These are phyloP conservation scores for Penicillium egyptiacum DNA, from an alignment of 495 filamentous ascomycete species.

Conservation along the genomic window DNA sequence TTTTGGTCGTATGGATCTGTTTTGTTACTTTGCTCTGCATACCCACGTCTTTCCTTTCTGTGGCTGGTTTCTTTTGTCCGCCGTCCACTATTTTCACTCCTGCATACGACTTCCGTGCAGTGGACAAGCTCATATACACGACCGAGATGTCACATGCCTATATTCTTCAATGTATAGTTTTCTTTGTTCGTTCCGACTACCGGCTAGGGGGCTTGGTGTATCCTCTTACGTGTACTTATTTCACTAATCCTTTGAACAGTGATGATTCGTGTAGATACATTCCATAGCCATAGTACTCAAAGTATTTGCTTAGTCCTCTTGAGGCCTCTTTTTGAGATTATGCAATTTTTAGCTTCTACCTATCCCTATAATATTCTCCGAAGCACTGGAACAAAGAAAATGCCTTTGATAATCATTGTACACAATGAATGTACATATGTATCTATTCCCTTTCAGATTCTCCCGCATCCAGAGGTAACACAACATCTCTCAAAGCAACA, in stretches of 20 bases:
- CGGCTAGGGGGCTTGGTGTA: neutral
- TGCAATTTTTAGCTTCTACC: neutral
- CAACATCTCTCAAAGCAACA: neutral
- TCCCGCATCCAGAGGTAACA: neutral
- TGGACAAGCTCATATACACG: conserved; percentile 32
- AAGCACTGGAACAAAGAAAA: neutral
- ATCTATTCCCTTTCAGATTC: neutral
- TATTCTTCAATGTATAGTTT: conserved; percentile 11
- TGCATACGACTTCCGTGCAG: conserved; percentile 11
- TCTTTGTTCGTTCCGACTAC: neutral
- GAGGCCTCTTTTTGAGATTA: neutral
- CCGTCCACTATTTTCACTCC: neutral
- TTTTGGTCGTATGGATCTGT: conserved; percentile 7
- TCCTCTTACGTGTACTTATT: neutral
- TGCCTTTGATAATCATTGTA: neutral
- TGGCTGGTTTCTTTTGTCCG: conserved; percentile 4
- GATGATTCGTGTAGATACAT: neutral
- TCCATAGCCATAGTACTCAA: neutral
- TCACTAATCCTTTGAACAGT: neutral
- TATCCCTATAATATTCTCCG: neutral
- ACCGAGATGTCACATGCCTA: conserved; percentile 18
- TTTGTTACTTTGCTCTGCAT: neutral
- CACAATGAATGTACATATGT: too few species aligned
- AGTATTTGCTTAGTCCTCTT: neutral
- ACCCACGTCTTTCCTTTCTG: neutral